Base-by-base conservation (phyloP, 2,329 filamentous ascomycete species). In the Diaporthe aspalathi region DNA sequence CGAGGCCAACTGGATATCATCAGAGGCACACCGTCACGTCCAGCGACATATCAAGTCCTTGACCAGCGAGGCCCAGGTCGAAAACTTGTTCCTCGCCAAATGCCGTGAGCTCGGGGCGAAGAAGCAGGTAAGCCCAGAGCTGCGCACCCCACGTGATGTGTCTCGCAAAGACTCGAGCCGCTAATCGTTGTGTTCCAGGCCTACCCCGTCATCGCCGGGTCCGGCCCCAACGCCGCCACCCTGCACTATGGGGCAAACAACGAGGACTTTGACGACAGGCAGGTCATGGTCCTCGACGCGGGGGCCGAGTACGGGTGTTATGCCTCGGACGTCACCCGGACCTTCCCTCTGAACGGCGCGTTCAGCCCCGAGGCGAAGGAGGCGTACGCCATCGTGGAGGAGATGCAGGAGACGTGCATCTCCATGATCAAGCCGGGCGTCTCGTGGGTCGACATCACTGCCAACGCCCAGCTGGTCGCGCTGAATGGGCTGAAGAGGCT, bases 211-310 rank as follows among this genome's bases (percentile, higher is more conserved):
- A 98, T 99, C 76, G 94, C 93, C 56, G 95, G 93, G 2, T 90
- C 92, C 1, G 95, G 95, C 1, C 79, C 85, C n/a, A 96, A 96
- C 78, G 94, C 93, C 7, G 91, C 92, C 17, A 95, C 93, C 0
- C 84, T 98, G 50, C 96, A 99, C 81, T 99, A 99, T 80, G 88
- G 89, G 53, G 89, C 88, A 67, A 98, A 99, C 79, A 87, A 97
- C 77, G 88, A 92, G 76, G 82, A 90, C 1, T 87, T 98, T 22
- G 83, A 83, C 3, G 90, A 91, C 32, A 88, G 91, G 70, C 90
- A 95, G 77, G 86, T 95, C 38, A 84, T 98, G 40, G 91, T 97
- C 24, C 85, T 99, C 5, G 95, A 99, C 79, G 95, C 95, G 1
- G 95, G 94, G 2, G 92, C 91, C 75, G 95, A 98, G 81, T 97